These are phyloP conservation scores for Xylaria nigripes DNA, from an alignment of 495 filamentous ascomycete species.

Conservation along the genomic window DNA sequence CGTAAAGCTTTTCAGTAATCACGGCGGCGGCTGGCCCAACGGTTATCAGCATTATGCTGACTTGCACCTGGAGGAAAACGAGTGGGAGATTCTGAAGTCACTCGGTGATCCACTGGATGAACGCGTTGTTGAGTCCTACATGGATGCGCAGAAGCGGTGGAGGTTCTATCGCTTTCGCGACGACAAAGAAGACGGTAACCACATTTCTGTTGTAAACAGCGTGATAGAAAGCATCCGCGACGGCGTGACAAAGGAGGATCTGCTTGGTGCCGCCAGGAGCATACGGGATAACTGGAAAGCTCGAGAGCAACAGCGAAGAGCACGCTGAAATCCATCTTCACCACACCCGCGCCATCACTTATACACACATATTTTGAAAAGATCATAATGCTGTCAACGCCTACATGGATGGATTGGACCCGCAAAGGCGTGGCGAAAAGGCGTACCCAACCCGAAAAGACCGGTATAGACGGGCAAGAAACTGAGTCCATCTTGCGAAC, in stretches of 20 bases:
- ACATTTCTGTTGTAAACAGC: constrained; percentile 58
- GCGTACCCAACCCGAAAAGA: too few species aligned
- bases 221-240: constrained; percentile 77
- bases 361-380: too few species aligned
- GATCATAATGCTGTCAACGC: too few species aligned
- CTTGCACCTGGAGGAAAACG: constrained; percentile 59
- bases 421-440: too few species aligned
- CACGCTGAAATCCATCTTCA: neutral
- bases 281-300: constrained; percentile 70
- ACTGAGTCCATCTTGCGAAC: too few species aligned
- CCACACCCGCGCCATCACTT: too few species aligned
- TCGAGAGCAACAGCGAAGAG: constrained; percentile 22
- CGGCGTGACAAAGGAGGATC: constrained; percentile 46
- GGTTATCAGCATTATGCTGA: constrained; percentile 52
- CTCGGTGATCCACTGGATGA: constrained; percentile 66
- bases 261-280: constrained; percentile 48
- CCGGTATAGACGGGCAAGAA: too few species aligned
- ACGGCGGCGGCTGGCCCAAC: constrained; percentile 40
- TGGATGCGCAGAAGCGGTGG: constrained; percentile 67
- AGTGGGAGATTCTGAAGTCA: constrained; percentile 78
- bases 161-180: constrained; percentile 79
- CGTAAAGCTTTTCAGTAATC: constrained; percentile 38
- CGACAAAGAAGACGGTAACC: constrained; percentile 87
- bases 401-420: too few species aligned
- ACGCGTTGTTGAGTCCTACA: constrained; percentile 77